These are phyloP conservation scores for Bryopsis sp. DNA, from an alignment of 139 green algal genomes.

Conservation along the genomic window DNA sequence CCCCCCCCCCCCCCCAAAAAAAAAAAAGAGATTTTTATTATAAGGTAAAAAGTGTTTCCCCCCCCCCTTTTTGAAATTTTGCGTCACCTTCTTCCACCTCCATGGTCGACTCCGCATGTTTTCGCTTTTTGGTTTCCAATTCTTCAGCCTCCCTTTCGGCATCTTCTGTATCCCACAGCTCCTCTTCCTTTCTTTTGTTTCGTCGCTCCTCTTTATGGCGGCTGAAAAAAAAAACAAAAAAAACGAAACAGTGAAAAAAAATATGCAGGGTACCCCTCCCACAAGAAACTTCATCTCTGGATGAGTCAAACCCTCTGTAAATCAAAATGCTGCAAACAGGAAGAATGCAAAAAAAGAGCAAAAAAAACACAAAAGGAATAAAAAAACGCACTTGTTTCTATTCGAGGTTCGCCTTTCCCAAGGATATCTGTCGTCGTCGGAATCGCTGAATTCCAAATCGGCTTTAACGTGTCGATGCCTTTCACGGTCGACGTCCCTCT, in stretches of 20 bases:
- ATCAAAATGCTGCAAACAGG: too few relatives aligned
- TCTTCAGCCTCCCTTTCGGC: constrained; percentile 24
- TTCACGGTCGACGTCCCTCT: neutral
- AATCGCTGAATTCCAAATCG: constrained; percentile 44
- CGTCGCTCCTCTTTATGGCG: constrained; percentile 34
- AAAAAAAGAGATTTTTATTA: too few relatives aligned
- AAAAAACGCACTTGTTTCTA: too few relatives aligned
- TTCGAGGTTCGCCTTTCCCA: constrained; percentile 37
- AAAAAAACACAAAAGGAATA: too few relatives aligned
- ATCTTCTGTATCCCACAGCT: constrained; percentile 34
- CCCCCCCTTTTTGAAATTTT: too few relatives aligned
- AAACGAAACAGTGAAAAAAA: too few relatives aligned
- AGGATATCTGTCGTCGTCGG: constrained; percentile 45
- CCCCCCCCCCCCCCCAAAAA: too few relatives aligned
- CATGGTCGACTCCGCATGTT: constrained; percentile 21
- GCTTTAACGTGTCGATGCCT: constrained; percentile 18
- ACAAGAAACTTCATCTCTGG: neutral
- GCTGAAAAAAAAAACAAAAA: constrained; percentile 27
- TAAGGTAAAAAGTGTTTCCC: too few relatives aligned
- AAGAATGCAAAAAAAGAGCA: too few relatives aligned
- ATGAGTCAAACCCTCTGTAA: too few relatives aligned
- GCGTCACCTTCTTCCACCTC: constrained; percentile 26
- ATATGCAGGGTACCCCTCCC: too few relatives aligned
- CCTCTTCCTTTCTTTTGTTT: constrained; percentile 38
- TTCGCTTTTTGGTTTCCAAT: constrained; percentile 15